A percentile compares a stretch with the other conserved stretches of the same genome.
phyloP scores from a whole-genome alignment of 768 basidiomycete genomes.

The Mycena latifolia region DNA sequence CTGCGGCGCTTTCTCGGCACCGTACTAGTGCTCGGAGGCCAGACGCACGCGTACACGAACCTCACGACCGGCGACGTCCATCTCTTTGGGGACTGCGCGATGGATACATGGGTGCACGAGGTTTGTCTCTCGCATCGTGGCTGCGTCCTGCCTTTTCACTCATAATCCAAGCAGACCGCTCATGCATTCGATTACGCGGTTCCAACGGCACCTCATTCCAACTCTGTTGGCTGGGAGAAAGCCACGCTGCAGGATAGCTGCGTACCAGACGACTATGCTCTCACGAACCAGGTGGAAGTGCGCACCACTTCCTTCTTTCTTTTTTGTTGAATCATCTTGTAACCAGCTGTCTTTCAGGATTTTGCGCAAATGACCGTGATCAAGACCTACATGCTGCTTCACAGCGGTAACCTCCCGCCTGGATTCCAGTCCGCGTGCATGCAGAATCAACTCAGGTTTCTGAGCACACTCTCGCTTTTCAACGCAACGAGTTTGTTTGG shows the following conservation, averaged over 20 bases:
- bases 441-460: constrained; percentile 21
- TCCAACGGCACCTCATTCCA: not conserved
- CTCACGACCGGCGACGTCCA: constrained; percentile 17
- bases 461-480: constrained; percentile 5
- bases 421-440: constrained; percentile 17
- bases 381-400: constrained; percentile 20
- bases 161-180: not conserved
- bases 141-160: not conserved
- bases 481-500: constrained; percentile 18
- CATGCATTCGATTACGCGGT: constrained; percentile 14
- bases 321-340: not conserved
- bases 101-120: constrained; percentile 27
- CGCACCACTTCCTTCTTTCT: not conserved
- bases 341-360: not conserved
- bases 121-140: not conserved
- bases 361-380: constrained; percentile 25
- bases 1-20: constrained; percentile 19
- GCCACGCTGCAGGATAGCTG: constrained; percentile 14
- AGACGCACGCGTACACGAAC: constrained; percentile 19
- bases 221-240: constrained; percentile 2
- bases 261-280: constrained; percentile 10
- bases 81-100: constrained; percentile 12
- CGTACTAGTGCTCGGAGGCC: constrained; percentile 2
- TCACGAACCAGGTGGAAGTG: constrained; percentile 20
- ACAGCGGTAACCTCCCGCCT: constrained; percentile 6